Conservation (phyloP, 2,329 filamentous ascomycete species). For the Penicillium expansum region DNA sequence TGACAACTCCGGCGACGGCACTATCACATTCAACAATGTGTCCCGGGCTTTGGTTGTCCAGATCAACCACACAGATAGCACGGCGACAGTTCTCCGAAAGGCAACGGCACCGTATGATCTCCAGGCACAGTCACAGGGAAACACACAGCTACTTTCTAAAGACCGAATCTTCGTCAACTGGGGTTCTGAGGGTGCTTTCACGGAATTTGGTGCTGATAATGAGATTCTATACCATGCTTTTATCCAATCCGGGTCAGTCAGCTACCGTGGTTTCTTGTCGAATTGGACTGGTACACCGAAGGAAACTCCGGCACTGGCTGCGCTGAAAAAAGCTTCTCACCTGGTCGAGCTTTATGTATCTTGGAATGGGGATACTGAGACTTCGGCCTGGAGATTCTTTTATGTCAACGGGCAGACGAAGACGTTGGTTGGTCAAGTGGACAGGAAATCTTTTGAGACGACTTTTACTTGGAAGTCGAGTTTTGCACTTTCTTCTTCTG, state of each 20-base stretch:
- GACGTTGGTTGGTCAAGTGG: not conserved
- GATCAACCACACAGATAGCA: slow-evolving; percentile 8
- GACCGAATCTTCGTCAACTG: slow-evolving; percentile 30
- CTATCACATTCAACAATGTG: not conserved
- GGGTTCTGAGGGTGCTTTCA: slow-evolving; percentile 25
- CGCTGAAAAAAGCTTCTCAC: not conserved
- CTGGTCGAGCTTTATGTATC: slow-evolving; percentile 2
- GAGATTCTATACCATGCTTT: slow-evolving; percentile 36
- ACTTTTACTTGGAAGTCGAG: not conserved
- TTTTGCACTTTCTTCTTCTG: not conserved
- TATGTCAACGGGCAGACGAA: not conserved
- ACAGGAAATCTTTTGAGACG: slow-evolving; percentile 1
- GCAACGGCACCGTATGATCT: slow-evolving; percentile 22
- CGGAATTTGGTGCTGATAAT: slow-evolving; percentile 27
- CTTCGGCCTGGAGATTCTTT: slow-evolving; percentile 3
- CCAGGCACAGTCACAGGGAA: slow-evolving; percentile 24
- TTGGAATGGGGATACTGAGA: slow-evolving; percentile 9
- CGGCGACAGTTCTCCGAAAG: slow-evolving; percentile 3
- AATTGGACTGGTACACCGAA: slow-evolving; percentile 34
- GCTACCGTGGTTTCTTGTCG: slow-evolving; percentile 38
- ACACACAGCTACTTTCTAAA: slow-evolving; percentile 28
- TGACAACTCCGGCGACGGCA: slow-evolving; percentile 37
- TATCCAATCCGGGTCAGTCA: slow-evolving; percentile 32
- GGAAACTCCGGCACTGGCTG: not conserved
- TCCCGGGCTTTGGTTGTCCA: slow-evolving; percentile 27